Conservation (phyloP, 2,329 filamentous ascomycete genomes). For the Fusarium citri region DNA sequence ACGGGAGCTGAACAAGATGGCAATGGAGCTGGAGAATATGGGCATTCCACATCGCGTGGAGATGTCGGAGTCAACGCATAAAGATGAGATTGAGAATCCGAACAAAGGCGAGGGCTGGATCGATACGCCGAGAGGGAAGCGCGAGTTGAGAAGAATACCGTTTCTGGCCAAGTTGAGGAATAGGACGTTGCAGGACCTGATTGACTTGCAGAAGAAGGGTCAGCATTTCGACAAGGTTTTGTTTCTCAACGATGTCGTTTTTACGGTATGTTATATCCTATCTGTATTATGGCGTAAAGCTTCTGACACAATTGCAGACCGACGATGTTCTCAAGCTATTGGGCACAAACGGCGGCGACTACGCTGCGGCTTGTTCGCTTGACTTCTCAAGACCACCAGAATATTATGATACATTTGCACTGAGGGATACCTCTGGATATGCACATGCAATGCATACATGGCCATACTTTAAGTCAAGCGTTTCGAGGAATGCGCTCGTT, state of each 20-base stretch:
- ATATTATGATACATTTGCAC: constrained; percentile 73
- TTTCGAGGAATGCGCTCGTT: constrained; percentile 66
- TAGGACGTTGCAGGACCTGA: constrained; percentile 68
- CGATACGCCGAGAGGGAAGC: constrained; percentile 63
- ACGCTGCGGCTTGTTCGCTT: constrained; percentile 71
- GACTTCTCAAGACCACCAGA: constrained; percentile 66
- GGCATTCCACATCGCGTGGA: constrained; percentile 67
- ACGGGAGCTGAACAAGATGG: constrained; percentile 67
- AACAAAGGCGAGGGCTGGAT: constrained; percentile 71
- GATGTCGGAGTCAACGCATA: constrained; percentile 69
- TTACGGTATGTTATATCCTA: constrained; percentile 58
- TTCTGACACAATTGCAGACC: constrained; percentile 53
- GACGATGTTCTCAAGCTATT: constrained; percentile 67
- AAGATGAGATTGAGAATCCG: constrained; percentile 62
- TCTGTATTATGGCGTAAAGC: not conserved
- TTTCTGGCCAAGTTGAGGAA: constrained; percentile 75
- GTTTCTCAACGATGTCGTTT: constrained; percentile 73
- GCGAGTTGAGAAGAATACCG: constrained; percentile 73
- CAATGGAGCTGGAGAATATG: constrained; percentile 62
- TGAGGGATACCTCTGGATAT: constrained; percentile 65
- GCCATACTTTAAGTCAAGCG: constrained; percentile 67
- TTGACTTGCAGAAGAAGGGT: constrained; percentile 62
- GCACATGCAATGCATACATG: constrained; percentile 65
- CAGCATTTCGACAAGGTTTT: constrained; percentile 68
- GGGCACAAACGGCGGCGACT: constrained; percentile 67